A percentile compares a stretch with the other conserved stretches of the same genome.
Evolutionary conservation across 257 asterid genomes (phyloP).

Genomic region (Cynanchum wilfordii): DNA sequence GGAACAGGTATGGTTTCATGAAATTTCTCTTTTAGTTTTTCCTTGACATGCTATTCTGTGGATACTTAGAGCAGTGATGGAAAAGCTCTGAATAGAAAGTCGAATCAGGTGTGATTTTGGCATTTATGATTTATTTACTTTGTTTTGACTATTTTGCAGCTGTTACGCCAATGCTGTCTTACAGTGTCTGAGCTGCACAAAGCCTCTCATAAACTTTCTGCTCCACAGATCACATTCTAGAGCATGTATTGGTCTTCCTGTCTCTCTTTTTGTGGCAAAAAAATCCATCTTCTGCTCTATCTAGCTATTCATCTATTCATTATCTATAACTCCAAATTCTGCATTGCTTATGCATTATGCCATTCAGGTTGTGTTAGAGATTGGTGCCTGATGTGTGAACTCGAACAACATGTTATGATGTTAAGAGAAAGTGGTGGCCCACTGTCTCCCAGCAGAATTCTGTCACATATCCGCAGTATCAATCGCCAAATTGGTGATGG

Average conservation of each 20-base stretch:
- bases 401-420: constrained; percentile 61
- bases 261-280: not conserved
- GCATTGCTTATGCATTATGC: constrained; percentile 8
- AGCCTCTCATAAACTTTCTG: constrained; percentile 69
- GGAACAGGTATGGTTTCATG: constrained; percentile 56
- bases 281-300: not conserved
- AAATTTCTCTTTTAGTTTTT: constrained; percentile 10
- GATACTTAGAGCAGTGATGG: not conserved
- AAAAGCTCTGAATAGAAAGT: constrained; percentile 6
- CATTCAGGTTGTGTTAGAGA: constrained; percentile 57
- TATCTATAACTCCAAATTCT: not conserved
- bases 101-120: not conserved
- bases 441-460: constrained; percentile 62
- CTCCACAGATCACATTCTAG: constrained; percentile 73
- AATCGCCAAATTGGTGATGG: constrained; percentile 83
- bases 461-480: constrained; percentile 57
- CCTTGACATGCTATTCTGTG: not conserved
- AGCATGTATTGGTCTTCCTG: constrained; percentile 39
- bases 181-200: constrained; percentile 80
- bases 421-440: constrained; percentile 65
- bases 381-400: constrained; percentile 93
- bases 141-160: constrained; percentile 40
- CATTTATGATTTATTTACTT: constrained; percentile 7
- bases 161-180: constrained; percentile 90
- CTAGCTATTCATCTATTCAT: constrained; percentile 7